These are phyloP conservation scores for Dicorynia guianensis DNA, from an alignment of 306 rosid genomes.

Conservation along the genomic window DNA sequence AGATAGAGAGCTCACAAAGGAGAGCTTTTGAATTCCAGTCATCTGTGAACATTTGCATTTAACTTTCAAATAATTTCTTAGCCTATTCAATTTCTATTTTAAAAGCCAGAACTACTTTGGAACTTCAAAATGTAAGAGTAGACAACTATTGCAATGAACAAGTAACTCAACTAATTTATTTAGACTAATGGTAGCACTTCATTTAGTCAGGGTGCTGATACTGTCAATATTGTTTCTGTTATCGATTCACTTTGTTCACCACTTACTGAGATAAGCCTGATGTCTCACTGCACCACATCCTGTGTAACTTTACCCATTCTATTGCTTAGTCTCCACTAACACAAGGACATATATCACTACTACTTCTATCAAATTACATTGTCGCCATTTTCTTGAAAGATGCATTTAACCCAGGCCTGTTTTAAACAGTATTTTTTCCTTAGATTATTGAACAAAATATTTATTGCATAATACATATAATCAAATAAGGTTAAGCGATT, in stretches of 20 bases:
- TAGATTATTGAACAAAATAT: background rate
- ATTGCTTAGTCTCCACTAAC: constrained; percentile 13
- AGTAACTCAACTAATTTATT: constrained; percentile 8
- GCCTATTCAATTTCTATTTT: background rate
- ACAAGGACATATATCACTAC: background rate
- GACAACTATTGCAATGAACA: background rate
- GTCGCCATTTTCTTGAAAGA: background rate
- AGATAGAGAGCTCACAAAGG: constrained; percentile 5
- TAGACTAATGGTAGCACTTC: background rate
- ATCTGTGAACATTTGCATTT: background rate
- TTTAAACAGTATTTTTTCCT: constrained; percentile 9
- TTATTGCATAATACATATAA: background rate
- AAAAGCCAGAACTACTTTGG: background rate
- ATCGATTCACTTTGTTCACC: background rate
- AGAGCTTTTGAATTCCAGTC: background rate
- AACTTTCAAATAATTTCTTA: constrained; percentile 23
- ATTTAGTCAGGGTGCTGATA: background rate
- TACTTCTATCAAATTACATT: background rate
- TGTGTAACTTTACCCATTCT: background rate
- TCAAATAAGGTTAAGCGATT: too few species aligned
- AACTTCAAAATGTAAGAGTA: background rate
- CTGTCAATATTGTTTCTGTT: background rate
- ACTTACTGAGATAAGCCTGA: background rate
- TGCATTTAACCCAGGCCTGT: background rate
- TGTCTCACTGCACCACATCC: constrained; percentile 1